Evolutionary conservation across 768 basidiomycete species (phyloP).

Genomic region (Suillus decipiens): DNA sequence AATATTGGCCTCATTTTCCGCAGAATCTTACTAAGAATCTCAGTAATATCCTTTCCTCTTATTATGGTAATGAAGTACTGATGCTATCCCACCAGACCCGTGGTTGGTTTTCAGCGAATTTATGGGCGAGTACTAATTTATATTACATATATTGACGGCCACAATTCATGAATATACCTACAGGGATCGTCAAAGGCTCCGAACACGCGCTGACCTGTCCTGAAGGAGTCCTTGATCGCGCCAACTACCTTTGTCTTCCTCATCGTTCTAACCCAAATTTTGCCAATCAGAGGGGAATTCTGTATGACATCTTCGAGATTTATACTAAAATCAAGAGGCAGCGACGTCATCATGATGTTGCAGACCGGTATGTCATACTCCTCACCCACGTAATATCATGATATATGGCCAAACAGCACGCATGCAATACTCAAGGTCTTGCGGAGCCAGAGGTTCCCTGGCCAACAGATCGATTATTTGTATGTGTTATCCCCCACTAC

Average conservation of each 20-base stretch:
- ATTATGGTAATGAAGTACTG: background rate
- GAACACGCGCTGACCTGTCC: constrained; percentile 45
- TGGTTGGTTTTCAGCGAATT: constrained; percentile 65
- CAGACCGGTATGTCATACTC: constrained; percentile 50
- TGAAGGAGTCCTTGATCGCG: constrained; percentile 42
- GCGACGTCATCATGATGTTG: constrained; percentile 50
- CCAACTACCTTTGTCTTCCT: constrained; percentile 50
- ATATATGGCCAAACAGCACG: constrained; percentile 38
- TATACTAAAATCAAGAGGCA: constrained; percentile 51
- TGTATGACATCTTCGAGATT: constrained; percentile 55
- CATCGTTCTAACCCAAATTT: constrained; percentile 56
- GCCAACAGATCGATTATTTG: constrained; percentile 55
- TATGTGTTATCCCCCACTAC: constrained; percentile 31
- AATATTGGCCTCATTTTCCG: constrained; percentile 64
- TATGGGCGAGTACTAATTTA: constrained; percentile 46
- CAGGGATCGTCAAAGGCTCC: constrained; percentile 70
- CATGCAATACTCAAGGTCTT: constrained; percentile 48
- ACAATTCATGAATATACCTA: background rate
- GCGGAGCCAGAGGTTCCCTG: constrained; percentile 17
- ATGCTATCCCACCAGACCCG: constrained; percentile 44
- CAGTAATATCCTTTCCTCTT: constrained; percentile 36
- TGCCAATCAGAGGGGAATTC: constrained; percentile 43
- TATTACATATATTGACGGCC: background rate
- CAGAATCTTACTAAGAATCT: constrained; percentile 52
- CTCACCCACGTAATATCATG: background rate